Percentiles rank a stretch among this genome's conserved stretches.
These are phyloP conservation scores for Camelina laxa DNA, from an alignment of 345 rosid species.

Conservation along the genomic window DNA sequence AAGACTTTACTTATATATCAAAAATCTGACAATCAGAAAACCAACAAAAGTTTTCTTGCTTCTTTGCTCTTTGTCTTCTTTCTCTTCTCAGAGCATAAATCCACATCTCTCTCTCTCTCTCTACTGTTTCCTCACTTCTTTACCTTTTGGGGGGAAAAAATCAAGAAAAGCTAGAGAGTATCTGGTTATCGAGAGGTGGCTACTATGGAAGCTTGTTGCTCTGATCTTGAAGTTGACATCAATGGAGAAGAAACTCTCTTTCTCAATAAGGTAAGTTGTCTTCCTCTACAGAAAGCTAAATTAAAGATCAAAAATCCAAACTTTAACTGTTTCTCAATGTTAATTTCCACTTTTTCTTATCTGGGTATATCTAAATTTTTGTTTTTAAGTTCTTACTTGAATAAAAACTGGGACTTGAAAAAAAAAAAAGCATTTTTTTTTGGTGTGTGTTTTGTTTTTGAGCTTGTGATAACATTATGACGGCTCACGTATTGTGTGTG, in stretches of 20 bases:
- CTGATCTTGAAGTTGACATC: conserved; percentile 93
- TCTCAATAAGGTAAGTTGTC: conserved; percentile 67
- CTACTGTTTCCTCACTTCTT: conserved; percentile 38
- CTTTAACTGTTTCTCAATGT: conserved; percentile 20
- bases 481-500: conserved; percentile 40
- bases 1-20: conserved; percentile 5
- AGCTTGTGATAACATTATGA: background rate
- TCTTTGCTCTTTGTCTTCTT: conserved; percentile 63
- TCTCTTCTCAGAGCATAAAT: conserved; percentile 50
- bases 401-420: background rate
- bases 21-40: conserved; percentile 42
- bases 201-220: conserved; percentile 67
- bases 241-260: conserved; percentile 88
- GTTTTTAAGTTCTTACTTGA: background rate
- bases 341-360: conserved; percentile 10
- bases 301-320: conserved; percentile 16
- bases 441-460: conserved; percentile 21
- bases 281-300: background rate
- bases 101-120: conserved; percentile 41
- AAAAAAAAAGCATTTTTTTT: background rate
- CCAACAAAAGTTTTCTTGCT: conserved; percentile 42
- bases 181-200: no score
- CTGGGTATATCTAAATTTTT: background rate
- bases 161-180: background rate
- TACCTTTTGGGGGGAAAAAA: conserved; percentile 10